phyloP scores from a whole-genome alignment of 495 filamentous ascomycete species.

The Pseudoneurospora amorphoporcata region DNA sequence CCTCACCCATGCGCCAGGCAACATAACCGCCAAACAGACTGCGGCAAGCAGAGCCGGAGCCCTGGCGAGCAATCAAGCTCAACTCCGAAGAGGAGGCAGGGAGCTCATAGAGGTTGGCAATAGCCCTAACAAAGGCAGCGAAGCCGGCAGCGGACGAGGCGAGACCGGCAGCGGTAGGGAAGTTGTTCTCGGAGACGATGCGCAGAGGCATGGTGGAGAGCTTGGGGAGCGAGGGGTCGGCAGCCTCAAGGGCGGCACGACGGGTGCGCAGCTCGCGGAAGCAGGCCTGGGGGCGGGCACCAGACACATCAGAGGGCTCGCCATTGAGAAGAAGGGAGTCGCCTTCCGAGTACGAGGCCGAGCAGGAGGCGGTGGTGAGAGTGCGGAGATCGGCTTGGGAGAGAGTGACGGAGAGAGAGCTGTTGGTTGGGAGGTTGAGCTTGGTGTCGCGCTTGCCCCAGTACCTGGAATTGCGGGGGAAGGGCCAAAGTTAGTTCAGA shows the following conservation, averaged over 20 bases:
- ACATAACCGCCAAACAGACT: conserved; percentile 91
- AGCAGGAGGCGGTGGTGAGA: conserved; percentile 92
- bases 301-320: conserved; percentile 69
- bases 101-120: conserved; percentile 84
- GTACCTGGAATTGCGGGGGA: conserved; percentile 49
- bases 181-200: conserved; percentile 92
- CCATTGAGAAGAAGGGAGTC: conserved; percentile 83
- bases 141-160: conserved; percentile 90
- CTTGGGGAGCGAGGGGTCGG: conserved; percentile 61
- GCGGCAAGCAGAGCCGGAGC: conserved; percentile 87
- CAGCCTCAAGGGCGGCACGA: conserved; percentile 60
- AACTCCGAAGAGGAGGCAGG: conserved; percentile 68
- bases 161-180: conserved; percentile 95
- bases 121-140: conserved; percentile 83
- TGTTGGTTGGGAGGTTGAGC: conserved; percentile 95
- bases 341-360: conserved; percentile 51
- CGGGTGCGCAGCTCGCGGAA: conserved; percentile 73
- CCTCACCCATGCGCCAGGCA: conserved; percentile 71
- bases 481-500: conserved; percentile 3
- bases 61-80: conserved; percentile 84
- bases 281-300: conserved; percentile 82
- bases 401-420: conserved; percentile 90
- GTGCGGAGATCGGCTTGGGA: conserved; percentile 90
- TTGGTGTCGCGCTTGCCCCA: conserved; percentile 93
- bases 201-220: conserved; percentile 64